These are phyloP conservation scores for Fusarium luffae DNA, from an alignment of 2,329 filamentous ascomycete genomes.

Conservation along the genomic window DNA sequence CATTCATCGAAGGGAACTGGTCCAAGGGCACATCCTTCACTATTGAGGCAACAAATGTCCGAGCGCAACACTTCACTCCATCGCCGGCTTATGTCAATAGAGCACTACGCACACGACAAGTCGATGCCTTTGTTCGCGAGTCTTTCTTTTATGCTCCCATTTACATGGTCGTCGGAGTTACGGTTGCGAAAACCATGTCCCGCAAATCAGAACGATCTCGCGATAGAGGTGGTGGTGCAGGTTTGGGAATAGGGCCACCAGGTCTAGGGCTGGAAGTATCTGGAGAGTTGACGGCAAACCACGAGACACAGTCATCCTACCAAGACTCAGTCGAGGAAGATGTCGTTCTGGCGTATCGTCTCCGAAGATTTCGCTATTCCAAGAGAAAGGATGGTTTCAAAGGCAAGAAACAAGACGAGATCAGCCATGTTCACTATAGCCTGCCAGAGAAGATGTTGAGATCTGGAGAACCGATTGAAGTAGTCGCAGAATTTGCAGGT, in stretches of 20 bases:
- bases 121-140: constrained; percentile 4
- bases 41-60: neutral
- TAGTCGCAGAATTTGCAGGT: neutral
- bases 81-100: neutral
- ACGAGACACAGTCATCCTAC: constrained; percentile 7
- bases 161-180: constrained; percentile 28
- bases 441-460: neutral
- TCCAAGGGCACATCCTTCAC: neutral
- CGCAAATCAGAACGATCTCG: constrained; percentile 4
- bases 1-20: constrained; percentile 19
- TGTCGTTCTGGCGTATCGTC: constrained; percentile 25
- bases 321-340: constrained; percentile 14
- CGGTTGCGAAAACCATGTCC: constrained; percentile 15
- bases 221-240: constrained; percentile 11
- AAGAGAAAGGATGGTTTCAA: constrained; percentile 13
- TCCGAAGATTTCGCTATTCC: constrained; percentile 26
- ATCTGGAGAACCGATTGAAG: neutral
- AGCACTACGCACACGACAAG: neutral
- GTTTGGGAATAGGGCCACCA: constrained; percentile 25
- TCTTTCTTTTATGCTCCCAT: constrained; percentile 26
- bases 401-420: constrained; percentile 18
- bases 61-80: constrained; percentile 3
- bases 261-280: constrained; percentile 23
- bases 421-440: neutral
- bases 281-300: constrained; percentile 20